phyloP scores from a whole-genome alignment of 805 yeast species.

The Cyberlindnera veronae region DNA sequence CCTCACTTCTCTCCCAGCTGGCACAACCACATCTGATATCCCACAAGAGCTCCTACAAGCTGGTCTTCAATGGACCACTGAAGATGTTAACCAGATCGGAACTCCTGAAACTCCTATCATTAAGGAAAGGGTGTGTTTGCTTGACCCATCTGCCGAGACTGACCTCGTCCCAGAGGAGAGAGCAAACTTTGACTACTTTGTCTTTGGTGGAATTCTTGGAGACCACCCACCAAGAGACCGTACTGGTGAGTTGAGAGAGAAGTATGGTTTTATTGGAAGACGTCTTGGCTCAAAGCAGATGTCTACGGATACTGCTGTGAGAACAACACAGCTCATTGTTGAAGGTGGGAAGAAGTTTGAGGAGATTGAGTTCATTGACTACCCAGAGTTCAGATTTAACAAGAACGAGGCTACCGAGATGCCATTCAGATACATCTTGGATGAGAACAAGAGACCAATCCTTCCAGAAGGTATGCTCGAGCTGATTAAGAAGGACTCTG shows the following conservation, averaged over 20 bases:
- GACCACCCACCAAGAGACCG: slow-evolving; percentile 91
- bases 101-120: slow-evolving; percentile 37
- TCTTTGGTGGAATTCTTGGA: slow-evolving; percentile 95
- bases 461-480: slow-evolving; percentile 90
- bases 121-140: slow-evolving; percentile 64
- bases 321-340: slow-evolving; percentile 84
- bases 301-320: slow-evolving; percentile 97
- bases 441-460: slow-evolving; percentile 64
- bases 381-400: slow-evolving; percentile 87
- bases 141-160: slow-evolving; percentile 81
- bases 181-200: slow-evolving; percentile 72
- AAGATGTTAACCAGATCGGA: slow-evolving; percentile 54
- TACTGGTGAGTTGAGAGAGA: slow-evolving; percentile 79
- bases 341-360: slow-evolving; percentile 56
- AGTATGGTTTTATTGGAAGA: slow-evolving; percentile 83
- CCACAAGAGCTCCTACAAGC: slow-evolving; percentile 56
- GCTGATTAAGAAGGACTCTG: slow-evolving; percentile 80
- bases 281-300: slow-evolving; percentile 85
- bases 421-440: slow-evolving; percentile 91
- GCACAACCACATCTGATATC: slow-evolving; percentile 57
- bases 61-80: slow-evolving; percentile 79
- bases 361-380: slow-evolving; percentile 80
- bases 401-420: slow-evolving; percentile 92
- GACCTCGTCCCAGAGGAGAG: slow-evolving; percentile 74
- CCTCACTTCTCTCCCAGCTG: slow-evolving; percentile 69